Conservation (phyloP, 2,329 filamentous ascomycete genomes). For the Trichoderma sp. region DNA sequence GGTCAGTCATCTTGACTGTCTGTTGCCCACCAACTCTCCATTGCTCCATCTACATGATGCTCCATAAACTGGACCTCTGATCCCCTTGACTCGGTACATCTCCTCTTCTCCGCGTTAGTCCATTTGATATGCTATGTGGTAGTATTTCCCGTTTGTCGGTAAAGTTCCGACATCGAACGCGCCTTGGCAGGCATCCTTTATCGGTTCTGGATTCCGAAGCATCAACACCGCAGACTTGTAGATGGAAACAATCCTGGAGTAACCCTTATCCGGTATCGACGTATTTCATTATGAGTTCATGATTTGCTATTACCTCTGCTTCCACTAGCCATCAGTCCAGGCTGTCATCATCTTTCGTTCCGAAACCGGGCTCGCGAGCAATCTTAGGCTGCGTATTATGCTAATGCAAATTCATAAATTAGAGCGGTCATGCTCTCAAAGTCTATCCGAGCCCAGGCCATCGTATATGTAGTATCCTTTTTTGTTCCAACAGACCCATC, state of each 20-base stretch:
- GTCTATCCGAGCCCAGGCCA: slow-evolving; percentile 2
- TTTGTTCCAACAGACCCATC: background rate
- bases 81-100: background rate
- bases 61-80: background rate
- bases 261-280: background rate
- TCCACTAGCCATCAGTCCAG: background rate
- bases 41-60: background rate
- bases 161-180: background rate
- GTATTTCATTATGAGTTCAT: background rate
- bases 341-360: background rate
- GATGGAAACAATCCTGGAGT: background rate
- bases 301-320: background rate
- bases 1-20: background rate
- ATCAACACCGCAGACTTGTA: background rate
- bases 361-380: background rate
- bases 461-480: background rate
- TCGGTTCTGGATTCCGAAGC: background rate
- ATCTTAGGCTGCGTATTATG: background rate
- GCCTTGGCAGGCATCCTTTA: background rate
- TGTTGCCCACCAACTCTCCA: background rate
- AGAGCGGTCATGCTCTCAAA: background rate
- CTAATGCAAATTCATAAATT: background rate
- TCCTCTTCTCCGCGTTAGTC: background rate
- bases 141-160: background rate
- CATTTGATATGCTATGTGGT: background rate